phyloP scores from a whole-genome alignment of 345 rosid genomes.

The Raphanus sativus region DNA sequence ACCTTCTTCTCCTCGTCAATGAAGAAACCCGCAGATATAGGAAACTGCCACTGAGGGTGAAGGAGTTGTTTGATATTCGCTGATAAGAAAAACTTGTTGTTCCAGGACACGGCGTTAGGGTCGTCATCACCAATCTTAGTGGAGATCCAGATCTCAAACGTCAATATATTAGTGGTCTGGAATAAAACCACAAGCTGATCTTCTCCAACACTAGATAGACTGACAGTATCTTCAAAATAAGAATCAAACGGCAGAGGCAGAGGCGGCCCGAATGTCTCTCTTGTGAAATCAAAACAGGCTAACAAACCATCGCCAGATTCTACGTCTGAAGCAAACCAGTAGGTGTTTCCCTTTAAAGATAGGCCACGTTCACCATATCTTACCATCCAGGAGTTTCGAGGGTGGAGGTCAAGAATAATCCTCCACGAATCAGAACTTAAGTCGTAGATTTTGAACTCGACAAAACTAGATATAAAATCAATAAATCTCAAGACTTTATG shows the following conservation, averaged over 20 bases:
- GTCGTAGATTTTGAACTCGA: neutral
- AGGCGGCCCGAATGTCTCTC: neutral
- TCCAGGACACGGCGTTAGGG: neutral
- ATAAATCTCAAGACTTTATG: neutral
- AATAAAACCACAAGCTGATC: neutral
- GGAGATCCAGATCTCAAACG: neutral
- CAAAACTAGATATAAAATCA: neutral
- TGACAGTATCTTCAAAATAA: neutral
- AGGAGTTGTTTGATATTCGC: neutral
- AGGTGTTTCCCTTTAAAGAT: neutral
- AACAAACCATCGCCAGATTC: neutral
- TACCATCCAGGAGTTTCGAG: neutral
- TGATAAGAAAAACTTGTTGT: neutral
- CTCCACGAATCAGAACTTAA: neutral
- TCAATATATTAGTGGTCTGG: neutral
- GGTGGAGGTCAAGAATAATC: neutral
- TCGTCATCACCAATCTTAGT: neutral
- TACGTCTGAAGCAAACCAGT: neutral
- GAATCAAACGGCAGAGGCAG: neutral
- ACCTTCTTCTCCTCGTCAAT: neutral
- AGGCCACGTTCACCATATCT: neutral
- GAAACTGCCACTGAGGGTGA: neutral
- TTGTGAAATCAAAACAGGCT: neutral
- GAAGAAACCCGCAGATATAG: neutral
- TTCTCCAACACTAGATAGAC: neutral